These are phyloP conservation scores for Jamesozyma hellenica DNA, from an alignment of 805 yeast genomes.

Conservation along the genomic window DNA sequence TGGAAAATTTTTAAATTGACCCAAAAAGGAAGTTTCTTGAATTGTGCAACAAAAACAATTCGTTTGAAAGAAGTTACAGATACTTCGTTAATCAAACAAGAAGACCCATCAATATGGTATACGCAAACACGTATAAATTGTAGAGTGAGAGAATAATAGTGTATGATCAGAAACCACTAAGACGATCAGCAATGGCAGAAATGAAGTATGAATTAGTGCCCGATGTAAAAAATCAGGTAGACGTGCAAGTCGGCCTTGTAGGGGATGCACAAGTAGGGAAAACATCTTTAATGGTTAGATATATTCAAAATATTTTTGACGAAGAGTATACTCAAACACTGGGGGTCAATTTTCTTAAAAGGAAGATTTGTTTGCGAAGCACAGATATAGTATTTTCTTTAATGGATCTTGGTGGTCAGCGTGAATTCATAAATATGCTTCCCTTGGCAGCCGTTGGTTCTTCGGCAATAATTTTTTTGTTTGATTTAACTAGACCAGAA, in stretches of 20 bases:
- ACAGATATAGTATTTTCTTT: constrained; percentile 85
- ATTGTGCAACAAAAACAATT: not conserved
- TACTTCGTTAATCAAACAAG: no score
- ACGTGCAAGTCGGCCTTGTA: constrained; percentile 74
- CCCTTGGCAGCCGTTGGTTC: constrained; percentile 89
- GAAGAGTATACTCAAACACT: constrained; percentile 87
- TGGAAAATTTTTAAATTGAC: not conserved
- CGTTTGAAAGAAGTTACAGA: no score
- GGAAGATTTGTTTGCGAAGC: constrained; percentile 69
- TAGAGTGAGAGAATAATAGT: not conserved
- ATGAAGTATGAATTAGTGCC: not conserved
- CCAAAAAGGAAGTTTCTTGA: constrained; percentile 1
- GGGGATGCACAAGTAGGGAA: constrained; percentile 97
- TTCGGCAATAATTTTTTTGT: constrained; percentile 81
- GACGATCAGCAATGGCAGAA: not conserved
- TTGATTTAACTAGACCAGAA: constrained; percentile 78
- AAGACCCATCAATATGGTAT: no score
- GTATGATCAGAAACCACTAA: no score
- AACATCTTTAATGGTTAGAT: constrained; percentile 91
- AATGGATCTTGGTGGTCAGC: constrained; percentile 95
- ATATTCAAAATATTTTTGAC: constrained; percentile 89
- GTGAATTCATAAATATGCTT: constrained; percentile 90
- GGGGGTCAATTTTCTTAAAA: constrained; percentile 93
- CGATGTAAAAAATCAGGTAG: constrained; percentile 7
- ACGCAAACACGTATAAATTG: not conserved